A percentile compares a stretch with the other conserved stretches of the same genome.
Conservation (phyloP, 306 rosid genomes). For the Pueraria montana region DNA sequence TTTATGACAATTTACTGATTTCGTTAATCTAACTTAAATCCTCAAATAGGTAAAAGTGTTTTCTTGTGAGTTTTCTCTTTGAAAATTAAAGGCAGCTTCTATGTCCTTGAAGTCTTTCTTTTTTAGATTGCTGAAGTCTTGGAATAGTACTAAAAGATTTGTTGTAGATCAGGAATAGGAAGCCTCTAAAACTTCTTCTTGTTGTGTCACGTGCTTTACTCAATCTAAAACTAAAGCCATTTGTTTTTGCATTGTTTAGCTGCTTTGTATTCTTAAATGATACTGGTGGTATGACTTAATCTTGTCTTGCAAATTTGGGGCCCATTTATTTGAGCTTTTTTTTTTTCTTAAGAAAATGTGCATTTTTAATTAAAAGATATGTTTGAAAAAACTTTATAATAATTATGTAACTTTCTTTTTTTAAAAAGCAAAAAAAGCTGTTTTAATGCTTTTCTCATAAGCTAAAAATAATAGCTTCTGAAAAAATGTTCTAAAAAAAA, state of each 20-base stretch:
- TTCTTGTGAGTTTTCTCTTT: conserved; percentile 23
- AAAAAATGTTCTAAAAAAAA: background rate
- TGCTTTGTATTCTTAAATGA: conserved; percentile 7
- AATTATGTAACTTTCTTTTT: background rate
- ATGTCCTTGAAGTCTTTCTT: background rate
- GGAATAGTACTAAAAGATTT: conserved; percentile 18
- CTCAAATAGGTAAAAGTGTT: background rate
- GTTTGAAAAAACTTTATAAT: background rate
- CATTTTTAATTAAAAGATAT: background rate
- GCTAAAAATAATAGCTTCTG: background rate
- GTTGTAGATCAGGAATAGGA: background rate
- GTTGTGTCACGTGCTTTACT: background rate
- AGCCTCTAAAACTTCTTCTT: conserved; percentile 12
- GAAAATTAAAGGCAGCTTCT: conserved; percentile 28
- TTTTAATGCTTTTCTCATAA: background rate
- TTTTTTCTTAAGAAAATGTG: background rate
- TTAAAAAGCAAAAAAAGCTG: background rate
- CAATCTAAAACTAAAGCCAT: conserved; percentile 24
- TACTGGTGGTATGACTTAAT: conserved; percentile 25
- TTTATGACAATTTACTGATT: background rate
- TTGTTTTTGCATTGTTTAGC: conserved; percentile 6
- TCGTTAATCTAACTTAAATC: background rate
- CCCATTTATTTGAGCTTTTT: background rate
- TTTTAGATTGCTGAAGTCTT: conserved; percentile 12
- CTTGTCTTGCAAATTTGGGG: conserved; percentile 26